A percentile compares a stretch with the other conserved stretches of the same genome.
phyloP scores from a whole-genome alignment of 1,284 basidiomycete genomes.

The Apiotrichum brassicae region DNA sequence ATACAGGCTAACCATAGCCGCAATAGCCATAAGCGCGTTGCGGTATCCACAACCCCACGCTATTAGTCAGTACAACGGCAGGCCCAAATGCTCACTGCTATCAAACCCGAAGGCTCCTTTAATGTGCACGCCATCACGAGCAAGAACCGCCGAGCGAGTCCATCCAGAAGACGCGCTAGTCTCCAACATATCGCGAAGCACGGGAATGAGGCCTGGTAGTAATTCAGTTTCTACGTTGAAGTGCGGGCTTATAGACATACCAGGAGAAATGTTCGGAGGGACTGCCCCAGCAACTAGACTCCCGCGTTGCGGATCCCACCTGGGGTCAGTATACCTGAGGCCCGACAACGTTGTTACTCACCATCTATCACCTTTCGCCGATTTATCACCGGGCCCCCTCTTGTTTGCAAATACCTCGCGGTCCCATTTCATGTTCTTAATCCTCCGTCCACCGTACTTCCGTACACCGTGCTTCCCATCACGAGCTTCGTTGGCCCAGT shows the following conservation, averaged over 20 bases:
- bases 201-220: slow-evolving; percentile 58
- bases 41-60: slow-evolving; percentile 57
- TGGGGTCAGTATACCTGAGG: slow-evolving; percentile 11
- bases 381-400: slow-evolving; percentile 23
- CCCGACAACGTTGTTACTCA: slow-evolving; percentile 11
- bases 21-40: slow-evolving; percentile 75
- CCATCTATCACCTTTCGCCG: slow-evolving; percentile 34
- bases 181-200: slow-evolving; percentile 57
- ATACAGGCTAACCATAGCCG: slow-evolving; percentile 51
- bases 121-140: slow-evolving; percentile 60
- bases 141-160: slow-evolving; percentile 60
- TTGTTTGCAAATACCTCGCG: slow-evolving; percentile 31
- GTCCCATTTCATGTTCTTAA: slow-evolving; percentile 28
- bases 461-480: too few species aligned
- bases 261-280: slow-evolving; percentile 66
- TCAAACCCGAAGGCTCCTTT: slow-evolving; percentile 56
- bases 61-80: slow-evolving; percentile 1
- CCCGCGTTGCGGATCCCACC: slow-evolving; percentile 39
- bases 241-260: slow-evolving; percentile 52
- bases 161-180: slow-evolving; percentile 53
- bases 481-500: background rate
- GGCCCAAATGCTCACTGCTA: slow-evolving; percentile 58
- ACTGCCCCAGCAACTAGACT: slow-evolving; percentile 14
- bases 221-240: background rate
- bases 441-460: too few species aligned